These are phyloP conservation scores for Berkeleyomyces basicola DNA, from an alignment of 2,329 filamentous ascomycete species.

Conservation along the genomic window DNA sequence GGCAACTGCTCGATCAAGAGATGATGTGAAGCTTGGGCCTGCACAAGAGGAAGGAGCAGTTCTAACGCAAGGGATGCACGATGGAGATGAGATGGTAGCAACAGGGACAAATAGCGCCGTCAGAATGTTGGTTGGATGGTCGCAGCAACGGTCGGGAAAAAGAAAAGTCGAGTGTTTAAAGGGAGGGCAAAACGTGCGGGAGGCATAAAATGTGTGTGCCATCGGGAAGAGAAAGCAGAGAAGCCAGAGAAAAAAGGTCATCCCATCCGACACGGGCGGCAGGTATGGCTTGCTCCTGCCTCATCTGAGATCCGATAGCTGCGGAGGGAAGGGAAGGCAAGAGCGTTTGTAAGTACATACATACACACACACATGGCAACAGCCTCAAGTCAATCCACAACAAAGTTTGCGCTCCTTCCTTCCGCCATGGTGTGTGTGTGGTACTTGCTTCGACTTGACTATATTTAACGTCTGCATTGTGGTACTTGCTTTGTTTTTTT, in stretches of 20 bases:
- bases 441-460: neutral
- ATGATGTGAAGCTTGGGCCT: conserved; percentile 1
- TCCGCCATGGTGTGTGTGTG: neutral
- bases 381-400: neutral
- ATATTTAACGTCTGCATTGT: too few relatives aligned
- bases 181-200: neutral
- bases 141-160: neutral
- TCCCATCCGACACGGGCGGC: too few relatives aligned
- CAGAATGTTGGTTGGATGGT: neutral
- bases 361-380: neutral
- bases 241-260: neutral
- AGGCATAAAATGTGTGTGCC: neutral
- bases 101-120: neutral
- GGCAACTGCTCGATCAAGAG: neutral
- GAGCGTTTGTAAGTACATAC: neutral
- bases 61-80: neutral
- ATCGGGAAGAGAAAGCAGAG: neutral
- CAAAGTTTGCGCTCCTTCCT: neutral
- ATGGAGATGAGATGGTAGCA: neutral
- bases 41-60: neutral
- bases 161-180: neutral
- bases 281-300: neutral
- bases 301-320: neutral
- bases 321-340: neutral
- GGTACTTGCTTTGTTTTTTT: too few relatives aligned